phyloP scores from a whole-genome alignment of 2,329 filamentous ascomycete species.

The Exophiala mesophila region DNA sequence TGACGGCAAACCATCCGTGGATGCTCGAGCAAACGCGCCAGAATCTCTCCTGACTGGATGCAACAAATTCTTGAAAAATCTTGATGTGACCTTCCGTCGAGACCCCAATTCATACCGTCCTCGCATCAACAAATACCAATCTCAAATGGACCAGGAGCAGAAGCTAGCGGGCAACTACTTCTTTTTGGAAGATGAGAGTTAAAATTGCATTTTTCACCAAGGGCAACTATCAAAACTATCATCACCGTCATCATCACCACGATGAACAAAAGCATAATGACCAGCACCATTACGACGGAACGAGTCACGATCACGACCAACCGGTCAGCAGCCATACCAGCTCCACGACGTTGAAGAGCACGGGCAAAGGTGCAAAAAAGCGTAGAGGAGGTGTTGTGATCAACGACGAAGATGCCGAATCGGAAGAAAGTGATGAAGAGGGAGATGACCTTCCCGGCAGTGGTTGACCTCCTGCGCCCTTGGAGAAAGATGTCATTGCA shows the following conservation, averaged over 20 bases:
- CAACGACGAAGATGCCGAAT: slow-evolving; percentile 59
- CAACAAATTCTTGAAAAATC: slow-evolving; percentile 92
- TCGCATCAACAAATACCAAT: slow-evolving; percentile 96
- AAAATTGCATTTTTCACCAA: slow-evolving; percentile 54
- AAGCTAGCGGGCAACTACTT: slow-evolving; percentile 93
- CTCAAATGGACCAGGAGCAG: slow-evolving; percentile 96
- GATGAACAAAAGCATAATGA: slow-evolving; percentile 12
- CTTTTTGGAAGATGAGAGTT: slow-evolving; percentile 86
- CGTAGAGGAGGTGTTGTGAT: slow-evolving; percentile 50
- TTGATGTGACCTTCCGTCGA: slow-evolving; percentile 97
- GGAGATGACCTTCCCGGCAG: slow-evolving; percentile 44
- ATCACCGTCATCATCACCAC: slow-evolving; percentile 16
- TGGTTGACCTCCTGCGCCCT: slow-evolving; percentile 60
- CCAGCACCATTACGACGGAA: slow-evolving; percentile 33
- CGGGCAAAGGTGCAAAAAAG: slow-evolving; percentile 36
- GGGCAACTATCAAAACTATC: slow-evolving; percentile 31
- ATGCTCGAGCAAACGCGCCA: slow-evolving; percentile 81
- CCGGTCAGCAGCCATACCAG: slow-evolving; percentile 33
- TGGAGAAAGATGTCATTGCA: neutral
- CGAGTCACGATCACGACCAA: slow-evolving; percentile 29
- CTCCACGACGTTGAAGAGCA: slow-evolving; percentile 36
- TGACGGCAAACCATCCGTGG: slow-evolving; percentile 83
- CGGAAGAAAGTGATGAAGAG: slow-evolving; percentile 60
- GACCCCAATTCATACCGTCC: slow-evolving; percentile 94
- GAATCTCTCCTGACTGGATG: slow-evolving; percentile 92